Evolutionary conservation across 306 rosid genomes (phyloP).

Genomic region (Amphicarpaea edgeworthii): DNA sequence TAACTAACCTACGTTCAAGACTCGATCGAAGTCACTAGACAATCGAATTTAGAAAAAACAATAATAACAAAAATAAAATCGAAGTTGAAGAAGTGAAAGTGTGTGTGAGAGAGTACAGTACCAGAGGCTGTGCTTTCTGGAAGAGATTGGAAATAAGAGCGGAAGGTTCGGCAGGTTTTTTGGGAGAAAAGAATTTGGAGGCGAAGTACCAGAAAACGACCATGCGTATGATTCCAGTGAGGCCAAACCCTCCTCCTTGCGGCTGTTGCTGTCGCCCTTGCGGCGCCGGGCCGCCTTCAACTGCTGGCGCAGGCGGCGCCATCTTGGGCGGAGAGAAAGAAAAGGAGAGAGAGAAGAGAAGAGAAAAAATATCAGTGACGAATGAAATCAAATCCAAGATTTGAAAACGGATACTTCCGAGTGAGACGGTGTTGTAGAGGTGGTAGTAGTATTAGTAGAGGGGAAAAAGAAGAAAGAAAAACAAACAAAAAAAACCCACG

Average conservation of each 20-base stretch:
- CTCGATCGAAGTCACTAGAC: neutral
- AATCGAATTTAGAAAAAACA: neutral
- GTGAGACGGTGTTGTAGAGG: neutral
- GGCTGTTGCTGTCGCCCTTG: slow-evolving; percentile 58
- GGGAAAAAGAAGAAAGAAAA: too few relatives aligned
- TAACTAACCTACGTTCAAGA: slow-evolving; percentile 10
- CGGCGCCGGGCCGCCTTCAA: slow-evolving; percentile 53
- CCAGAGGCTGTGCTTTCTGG: slow-evolving; percentile 78
- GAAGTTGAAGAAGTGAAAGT: too few relatives aligned
- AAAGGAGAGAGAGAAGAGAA: slow-evolving; percentile 18
- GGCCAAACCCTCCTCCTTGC: slow-evolving; percentile 75
- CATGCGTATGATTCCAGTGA: slow-evolving; percentile 87
- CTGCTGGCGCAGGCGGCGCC: slow-evolving; percentile 79
- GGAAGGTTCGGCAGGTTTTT: slow-evolving; percentile 71
- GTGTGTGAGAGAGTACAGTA: neutral
- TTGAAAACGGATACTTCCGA: slow-evolving; percentile 9
- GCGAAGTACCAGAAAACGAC: slow-evolving; percentile 99
- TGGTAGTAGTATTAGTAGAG: neutral
- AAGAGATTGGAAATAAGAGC: slow-evolving; percentile 74
- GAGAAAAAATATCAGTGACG: slow-evolving; percentile 29
- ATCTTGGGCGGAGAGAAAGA: slow-evolving; percentile 45
- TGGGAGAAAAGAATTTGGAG: slow-evolving; percentile 88
- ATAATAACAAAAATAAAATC: neutral
- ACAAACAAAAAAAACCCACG: neutral
- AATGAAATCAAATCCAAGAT: slow-evolving; percentile 43